These are phyloP conservation scores for Backusella psychrophila DNA, from an alignment of 192 early-diverging fungal species.

Conservation along the genomic window DNA sequence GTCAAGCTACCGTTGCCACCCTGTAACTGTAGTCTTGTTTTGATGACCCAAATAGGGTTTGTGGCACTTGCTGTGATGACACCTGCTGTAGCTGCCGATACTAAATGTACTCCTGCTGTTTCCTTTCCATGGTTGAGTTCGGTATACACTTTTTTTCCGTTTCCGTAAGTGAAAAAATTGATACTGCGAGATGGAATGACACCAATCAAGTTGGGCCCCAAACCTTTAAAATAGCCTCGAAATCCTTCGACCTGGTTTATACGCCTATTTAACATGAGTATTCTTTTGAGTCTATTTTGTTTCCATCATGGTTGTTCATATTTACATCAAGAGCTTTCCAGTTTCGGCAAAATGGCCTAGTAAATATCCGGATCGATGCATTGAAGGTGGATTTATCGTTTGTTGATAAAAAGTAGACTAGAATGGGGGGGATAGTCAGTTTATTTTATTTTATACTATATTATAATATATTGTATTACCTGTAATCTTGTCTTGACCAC, in stretches of 20 bases:
- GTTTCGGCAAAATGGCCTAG: constrained; percentile 51
- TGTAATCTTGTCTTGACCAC: constrained; percentile 95
- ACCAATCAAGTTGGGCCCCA: constrained; percentile 91
- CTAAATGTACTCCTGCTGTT: constrained; percentile 74
- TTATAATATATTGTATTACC: constrained; percentile 38
- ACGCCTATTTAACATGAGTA: constrained; percentile 25
- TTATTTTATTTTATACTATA: background rate
- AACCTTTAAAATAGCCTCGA: constrained; percentile 85
- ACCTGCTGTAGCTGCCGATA: constrained; percentile 51
- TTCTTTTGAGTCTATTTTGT: background rate
- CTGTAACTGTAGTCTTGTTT: constrained; percentile 92
- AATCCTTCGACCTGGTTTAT: constrained; percentile 78
- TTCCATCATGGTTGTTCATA: background rate
- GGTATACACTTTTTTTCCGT: constrained; percentile 80
- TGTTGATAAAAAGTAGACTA: constrained; percentile 42
- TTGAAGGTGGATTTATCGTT: background rate
- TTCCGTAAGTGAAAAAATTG: constrained; percentile 91
- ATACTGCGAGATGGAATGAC: constrained; percentile 95
- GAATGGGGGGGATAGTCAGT: background rate
- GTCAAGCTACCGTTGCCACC: constrained; percentile 26
- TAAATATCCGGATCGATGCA: constrained; percentile 29
- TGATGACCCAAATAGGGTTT: constrained; percentile 97
- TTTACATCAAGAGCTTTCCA: constrained; percentile 44
- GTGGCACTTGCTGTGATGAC: constrained; percentile 73
- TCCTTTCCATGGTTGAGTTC: constrained; percentile 76